Evolutionary conservation across 1,139 yeast species (phyloP).

Genomic region (Arxiozyma slooffiae): DNA sequence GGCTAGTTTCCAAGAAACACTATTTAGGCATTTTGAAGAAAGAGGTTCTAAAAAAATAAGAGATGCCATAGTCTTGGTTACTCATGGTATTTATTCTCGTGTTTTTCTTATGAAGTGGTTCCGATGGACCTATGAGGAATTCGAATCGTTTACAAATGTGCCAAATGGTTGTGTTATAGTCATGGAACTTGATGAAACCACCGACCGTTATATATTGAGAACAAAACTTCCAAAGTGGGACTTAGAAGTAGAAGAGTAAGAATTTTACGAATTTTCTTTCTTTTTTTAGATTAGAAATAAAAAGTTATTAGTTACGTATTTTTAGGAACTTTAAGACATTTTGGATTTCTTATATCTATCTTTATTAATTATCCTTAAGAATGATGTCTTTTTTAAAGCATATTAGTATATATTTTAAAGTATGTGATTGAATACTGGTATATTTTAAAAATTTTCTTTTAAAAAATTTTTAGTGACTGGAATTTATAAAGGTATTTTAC

Average conservation of each 20-base stretch:
- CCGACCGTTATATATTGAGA: constrained; percentile 40
- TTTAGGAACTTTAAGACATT: neutral
- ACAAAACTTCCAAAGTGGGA: constrained; percentile 39
- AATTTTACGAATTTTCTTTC: neutral
- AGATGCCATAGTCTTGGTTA: constrained; percentile 63
- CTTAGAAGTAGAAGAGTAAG: neutral
- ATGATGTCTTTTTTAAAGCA: too few relatives aligned
- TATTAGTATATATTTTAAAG: too few relatives aligned
- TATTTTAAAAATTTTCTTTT: too few relatives aligned
- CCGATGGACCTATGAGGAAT: constrained; percentile 83
- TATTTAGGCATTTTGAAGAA: constrained; percentile 65
- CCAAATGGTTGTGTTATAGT: constrained; percentile 76
- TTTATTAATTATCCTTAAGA: neutral
- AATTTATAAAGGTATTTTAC: too few relatives aligned
- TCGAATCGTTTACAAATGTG: constrained; percentile 69
- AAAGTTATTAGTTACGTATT: neutral
- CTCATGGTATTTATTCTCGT: constrained; percentile 91
- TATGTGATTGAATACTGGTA: too few relatives aligned
- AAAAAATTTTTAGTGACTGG: too few relatives aligned
- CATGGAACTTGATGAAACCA: constrained; percentile 50
- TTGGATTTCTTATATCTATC: neutral
- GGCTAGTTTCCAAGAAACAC: constrained; percentile 78
- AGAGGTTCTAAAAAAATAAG: constrained; percentile 17
- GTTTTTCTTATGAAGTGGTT: constrained; percentile 91
- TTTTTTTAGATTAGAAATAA: too few relatives aligned